A percentile compares a stretch with the other conserved stretches of the same genome.
Evolutionary conservation across 257 asterid genomes (phyloP).

Genomic region (Forsythia suspensa): DNA sequence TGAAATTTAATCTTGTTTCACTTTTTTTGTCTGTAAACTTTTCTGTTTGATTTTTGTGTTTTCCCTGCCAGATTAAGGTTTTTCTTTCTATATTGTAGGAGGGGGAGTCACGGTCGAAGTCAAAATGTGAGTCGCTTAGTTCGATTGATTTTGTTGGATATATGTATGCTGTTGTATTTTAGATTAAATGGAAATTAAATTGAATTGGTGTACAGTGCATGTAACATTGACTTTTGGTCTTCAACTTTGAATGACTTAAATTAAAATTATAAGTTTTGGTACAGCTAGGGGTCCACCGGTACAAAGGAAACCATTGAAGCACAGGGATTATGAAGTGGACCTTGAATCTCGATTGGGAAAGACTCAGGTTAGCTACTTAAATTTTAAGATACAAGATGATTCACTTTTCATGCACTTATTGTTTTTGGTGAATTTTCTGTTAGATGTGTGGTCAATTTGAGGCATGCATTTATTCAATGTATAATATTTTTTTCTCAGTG

Average conservation of each 20-base stretch:
- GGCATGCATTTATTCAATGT: background rate
- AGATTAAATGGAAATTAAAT: slow-evolving; percentile 9
- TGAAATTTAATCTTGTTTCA: background rate
- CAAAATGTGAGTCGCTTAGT: slow-evolving; percentile 51
- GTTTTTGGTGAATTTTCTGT: background rate
- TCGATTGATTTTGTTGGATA: slow-evolving; percentile 4
- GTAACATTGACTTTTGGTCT: slow-evolving; percentile 8
- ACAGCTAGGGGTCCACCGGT: slow-evolving; percentile 92
- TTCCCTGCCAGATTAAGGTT: slow-evolving; percentile 5
- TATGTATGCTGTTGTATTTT: background rate
- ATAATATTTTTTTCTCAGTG: background rate
- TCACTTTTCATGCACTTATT: background rate
- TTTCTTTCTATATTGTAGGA: slow-evolving; percentile 43
- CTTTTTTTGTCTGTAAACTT: background rate
- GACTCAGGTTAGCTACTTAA: slow-evolving; percentile 67
- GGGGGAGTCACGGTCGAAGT: slow-evolving; percentile 47
- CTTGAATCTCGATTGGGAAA: slow-evolving; percentile 97
- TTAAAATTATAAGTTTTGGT: slow-evolving; percentile 10
- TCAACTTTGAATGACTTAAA: slow-evolving; percentile 8
- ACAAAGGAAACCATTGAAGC: slow-evolving; percentile 97
- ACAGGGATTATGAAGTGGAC: slow-evolving; percentile 95
- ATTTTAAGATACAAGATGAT: background rate
- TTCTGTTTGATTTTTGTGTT: slow-evolving; percentile 12
- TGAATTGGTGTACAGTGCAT: slow-evolving; percentile 9
- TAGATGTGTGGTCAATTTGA: background rate